Evolutionary conservation across 495 filamentous ascomycete species (phyloP), one percentile per base, ranked within the genome.

Genomic region (Neurospora sublineolata): DNA sequence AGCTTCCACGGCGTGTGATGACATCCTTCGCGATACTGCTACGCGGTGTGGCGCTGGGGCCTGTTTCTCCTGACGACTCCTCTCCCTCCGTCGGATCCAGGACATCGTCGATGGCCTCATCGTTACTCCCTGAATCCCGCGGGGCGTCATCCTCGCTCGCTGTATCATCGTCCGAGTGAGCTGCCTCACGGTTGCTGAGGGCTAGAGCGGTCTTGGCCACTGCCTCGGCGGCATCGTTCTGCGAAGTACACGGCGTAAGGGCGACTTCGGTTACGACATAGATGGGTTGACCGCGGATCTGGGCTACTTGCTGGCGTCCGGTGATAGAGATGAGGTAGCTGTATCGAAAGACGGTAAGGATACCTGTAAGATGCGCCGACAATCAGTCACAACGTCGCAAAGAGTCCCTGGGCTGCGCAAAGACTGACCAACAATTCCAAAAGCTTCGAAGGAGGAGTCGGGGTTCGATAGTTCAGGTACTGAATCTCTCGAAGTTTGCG

Each of bases 231-330:
- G 95, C 94, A 30, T 94, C 93, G 46, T 76, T 77, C 73, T 89
- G 89, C 18, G 90, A 95, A 16, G 90, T 86, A 20, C 94, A 88
- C 1, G 95, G 95, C 23, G 96, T 97, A 33, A 99, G 83, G 1
- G 93, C 90, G 38, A 99, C 90, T 73, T 94, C 92, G 70, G 89
- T 92, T 64, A 97, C 86, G 52, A 92, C 88, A 78, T 97, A 97
- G 69, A 97, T 83, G 4, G 94, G 91, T 67, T 88, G 88, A 18
- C 92, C 92, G 69, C 88, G 88, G 68, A 97, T 89, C 72, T 92
- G 88, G 1, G 95, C 95, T 68, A 98, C 94, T 79, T 97, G 92
- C 74, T 94, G 85, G 42, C 94, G 90, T 70, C 89, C 84, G 9
- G 90, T 93, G 73, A 97, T 93, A 30, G 91, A 88, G 69, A 99